Base-by-base conservation (phyloP, 805 yeast species). In the Candida verbasci region DNA sequence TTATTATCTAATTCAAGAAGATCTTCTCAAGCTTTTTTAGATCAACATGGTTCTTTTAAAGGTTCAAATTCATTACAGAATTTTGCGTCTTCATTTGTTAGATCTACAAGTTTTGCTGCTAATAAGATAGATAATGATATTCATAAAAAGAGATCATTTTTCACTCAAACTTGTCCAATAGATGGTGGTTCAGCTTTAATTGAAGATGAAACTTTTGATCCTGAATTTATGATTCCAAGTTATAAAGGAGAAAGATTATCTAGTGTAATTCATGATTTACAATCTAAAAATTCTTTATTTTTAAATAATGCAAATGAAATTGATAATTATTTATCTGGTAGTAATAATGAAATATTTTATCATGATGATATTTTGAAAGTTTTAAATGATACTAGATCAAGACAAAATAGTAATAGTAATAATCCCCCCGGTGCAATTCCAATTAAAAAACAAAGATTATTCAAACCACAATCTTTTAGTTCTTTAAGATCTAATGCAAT, bases 71-170 rank as follows among this genome's bases (percentile, higher is more conserved):
- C 93, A 1, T 55, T 86, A 28, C 78, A 81, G 40, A 78, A 84
- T 38, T 86, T 86, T 60, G 94, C 94, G 1, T 76, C 85, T 10
- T 86, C 95, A 0, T 78, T 72, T 51, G 74, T 78, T 26, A 72
- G 96, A 53, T 93, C 95, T 1, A 91, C 85, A 54, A 76, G 87
- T 3, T 74, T 71, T 54, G 68, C 73, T 33, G 73, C 78, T 9
- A 53, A 56, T 17, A 61, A 62, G 35, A 48, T 73, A 20, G 80
- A 74, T 46, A 70, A 72, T 18, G 67, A 72, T 24, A 77, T 83
- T 46, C 75, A 70, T 48, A 74, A 78, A 6, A 62, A 72, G 21
- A 62, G 94, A 46, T 80, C 88, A 0, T 85, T 73, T 44, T 82
- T 85, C 53, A 32, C 42, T 12, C 29, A 39, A 9, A 28, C 38